Percentiles rank a stretch among this genome's conserved stretches.
These are phyloP conservation scores for Naganishia liquefaciens DNA, from an alignment of 1,284 basidiomycete species.

Conservation along the genomic window DNA sequence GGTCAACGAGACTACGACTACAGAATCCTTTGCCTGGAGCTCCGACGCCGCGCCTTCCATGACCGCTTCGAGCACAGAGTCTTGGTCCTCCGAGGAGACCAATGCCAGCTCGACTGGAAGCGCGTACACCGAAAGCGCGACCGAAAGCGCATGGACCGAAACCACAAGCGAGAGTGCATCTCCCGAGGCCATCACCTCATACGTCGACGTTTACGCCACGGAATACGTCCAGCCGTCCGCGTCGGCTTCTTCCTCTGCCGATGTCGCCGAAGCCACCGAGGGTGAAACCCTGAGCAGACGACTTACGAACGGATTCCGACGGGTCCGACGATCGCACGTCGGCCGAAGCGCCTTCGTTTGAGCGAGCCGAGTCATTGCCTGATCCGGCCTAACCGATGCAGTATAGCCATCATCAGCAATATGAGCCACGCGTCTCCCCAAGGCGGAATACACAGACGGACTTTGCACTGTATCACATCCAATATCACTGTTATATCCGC, in stretches of 20 bases:
- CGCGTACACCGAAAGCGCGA: background rate
- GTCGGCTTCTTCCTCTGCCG: conserved; percentile 1
- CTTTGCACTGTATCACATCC: background rate
- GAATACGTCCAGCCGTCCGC: conserved; percentile 29
- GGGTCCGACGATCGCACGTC: conserved; percentile 19
- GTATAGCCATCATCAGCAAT: no score
- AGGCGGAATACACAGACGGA: background rate
- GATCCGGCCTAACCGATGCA: background rate
- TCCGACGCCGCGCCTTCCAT: conserved; percentile 16
- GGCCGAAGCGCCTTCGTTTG: conserved; percentile 24
- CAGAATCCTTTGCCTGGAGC: background rate
- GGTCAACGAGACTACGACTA: background rate
- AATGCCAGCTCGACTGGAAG: background rate
- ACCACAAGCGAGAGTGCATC: background rate
- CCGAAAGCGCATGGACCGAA: no score
- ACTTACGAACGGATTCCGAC: conserved; percentile 13
- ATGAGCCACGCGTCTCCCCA: background rate
- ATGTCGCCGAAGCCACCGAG: background rate
- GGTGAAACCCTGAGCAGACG: conserved; percentile 13
- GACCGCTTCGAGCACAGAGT: conserved; percentile 2
- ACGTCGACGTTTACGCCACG: conserved; percentile 29
- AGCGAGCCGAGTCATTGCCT: background rate
- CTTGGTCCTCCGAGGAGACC: conserved; percentile 8
- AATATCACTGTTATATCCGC: conserved; percentile 9
- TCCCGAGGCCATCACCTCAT: conserved; percentile 23